phyloP scores from a whole-genome alignment of 345 rosid species.

The Cardamine chenopodiifolia region DNA sequence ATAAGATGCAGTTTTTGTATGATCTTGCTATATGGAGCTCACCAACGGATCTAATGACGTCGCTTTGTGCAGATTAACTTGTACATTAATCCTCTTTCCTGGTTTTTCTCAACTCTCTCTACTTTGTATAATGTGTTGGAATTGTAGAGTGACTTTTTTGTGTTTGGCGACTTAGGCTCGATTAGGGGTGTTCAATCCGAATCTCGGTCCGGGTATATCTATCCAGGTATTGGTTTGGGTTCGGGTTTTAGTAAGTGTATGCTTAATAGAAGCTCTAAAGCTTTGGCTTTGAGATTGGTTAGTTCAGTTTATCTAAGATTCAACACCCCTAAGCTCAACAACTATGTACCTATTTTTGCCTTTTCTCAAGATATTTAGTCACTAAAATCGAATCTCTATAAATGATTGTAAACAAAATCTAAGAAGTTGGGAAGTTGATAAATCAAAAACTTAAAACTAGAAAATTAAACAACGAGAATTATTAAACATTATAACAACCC shows the following conservation, averaged over 20 bases:
- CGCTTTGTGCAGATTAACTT: constrained; percentile 52
- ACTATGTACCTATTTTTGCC: neutral
- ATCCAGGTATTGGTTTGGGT: too few species aligned
- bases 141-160: too few species aligned
- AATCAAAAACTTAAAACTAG: neutral
- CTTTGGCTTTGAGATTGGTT: neutral
- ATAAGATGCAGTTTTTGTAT: constrained; percentile 44
- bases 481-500: neutral
- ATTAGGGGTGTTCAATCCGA: too few species aligned
- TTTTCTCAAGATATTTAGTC: neutral
- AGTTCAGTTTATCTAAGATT: neutral
- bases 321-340: neutral
- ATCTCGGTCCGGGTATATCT: too few species aligned
- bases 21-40: constrained; percentile 81
- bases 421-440: constrained; percentile 1
- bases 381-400: neutral
- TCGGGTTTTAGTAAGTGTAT: too few species aligned
- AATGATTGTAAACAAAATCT: too few species aligned
- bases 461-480: neutral
- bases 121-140: constrained; percentile 41
- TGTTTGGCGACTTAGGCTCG: too few species aligned
- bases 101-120: neutral
- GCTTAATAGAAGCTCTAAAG: too few species aligned
- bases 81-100: neutral
- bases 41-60: constrained; percentile 65